Evolutionary conservation across 768 basidiomycete genomes (phyloP), one percentile per base, ranked within the genome.

Genomic region (Lentinula lateritia): DNA sequence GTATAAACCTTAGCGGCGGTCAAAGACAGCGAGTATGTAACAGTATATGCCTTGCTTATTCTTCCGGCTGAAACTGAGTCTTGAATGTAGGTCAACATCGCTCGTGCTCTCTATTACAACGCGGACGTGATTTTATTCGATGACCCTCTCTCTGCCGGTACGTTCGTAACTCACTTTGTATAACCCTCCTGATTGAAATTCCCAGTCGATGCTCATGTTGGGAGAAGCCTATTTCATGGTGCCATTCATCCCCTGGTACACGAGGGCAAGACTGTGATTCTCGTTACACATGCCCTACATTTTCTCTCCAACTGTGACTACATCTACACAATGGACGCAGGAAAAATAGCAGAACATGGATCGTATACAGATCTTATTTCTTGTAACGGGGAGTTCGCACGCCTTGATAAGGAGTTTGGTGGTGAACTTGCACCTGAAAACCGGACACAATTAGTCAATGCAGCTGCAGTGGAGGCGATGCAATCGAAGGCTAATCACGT

Each of bases 121-220:
- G 83, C 86, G 2, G 85, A 88, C 59, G 71, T 88, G 18, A 73
- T 86, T 12, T 74, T 87, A 23, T 75, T 88, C 54, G 87, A 88
- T 66, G 87, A 87, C 67, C 85, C 86, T 0, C 75, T 87, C 6
- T 86, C 84, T 56, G 86, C 86, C 13, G 85, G 83, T 83, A 28
- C 7, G 28, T 5, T 10, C 13, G 28, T 13, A 16, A 12, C 43
- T 43, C 38, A 23, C 5, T 7, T 12, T 18, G 52, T 38, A 12
- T 7, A 55, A 15, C 18, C 12, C 13, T 12, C 13, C 39, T 41
- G n/a, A 55, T 2, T 45, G 18, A 35, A 32, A 12, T 67, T 38
- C 63, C 39, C 50, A 85, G 86, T 90, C 55, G 89, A 90, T 66
- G 87, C 88, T 1, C 88, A 92, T 66, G 89, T 92, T 54, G 88